These are phyloP conservation scores for Daldinia sp. DNA, from an alignment of 2,329 filamentous ascomycete genomes.

Conservation along the genomic window DNA sequence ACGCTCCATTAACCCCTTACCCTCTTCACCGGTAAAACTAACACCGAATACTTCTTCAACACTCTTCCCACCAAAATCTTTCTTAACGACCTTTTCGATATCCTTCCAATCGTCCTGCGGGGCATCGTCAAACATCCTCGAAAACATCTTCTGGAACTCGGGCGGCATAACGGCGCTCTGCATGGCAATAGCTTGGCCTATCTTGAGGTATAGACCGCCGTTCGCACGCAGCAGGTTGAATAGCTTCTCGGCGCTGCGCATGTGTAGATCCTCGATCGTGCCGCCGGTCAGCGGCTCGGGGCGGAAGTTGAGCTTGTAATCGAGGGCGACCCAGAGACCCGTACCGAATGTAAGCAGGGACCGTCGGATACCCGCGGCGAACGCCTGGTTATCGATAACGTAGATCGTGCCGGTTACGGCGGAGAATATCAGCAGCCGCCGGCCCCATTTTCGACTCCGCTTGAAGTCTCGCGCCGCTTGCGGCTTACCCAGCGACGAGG, in stretches of 20 bases:
- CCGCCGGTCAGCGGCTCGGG: slow-evolving; percentile 77
- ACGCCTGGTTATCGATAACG: slow-evolving; percentile 74
- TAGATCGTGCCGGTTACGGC: slow-evolving; percentile 69
- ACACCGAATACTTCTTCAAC: slow-evolving; percentile 93
- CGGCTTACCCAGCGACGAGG: slow-evolving; percentile 78
- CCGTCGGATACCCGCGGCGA: slow-evolving; percentile 80
- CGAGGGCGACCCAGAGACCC: slow-evolving; percentile 81
- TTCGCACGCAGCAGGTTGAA: slow-evolving; percentile 84
- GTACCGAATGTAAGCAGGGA: slow-evolving; percentile 82
- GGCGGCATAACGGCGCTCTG: slow-evolving; percentile 92
- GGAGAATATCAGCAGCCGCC: slow-evolving; percentile 72
- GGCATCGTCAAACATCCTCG: slow-evolving; percentile 96
- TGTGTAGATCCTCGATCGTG: slow-evolving; percentile 79
- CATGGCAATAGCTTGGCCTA: slow-evolving; percentile 98
- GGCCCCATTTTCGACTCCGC: slow-evolving; percentile 77
- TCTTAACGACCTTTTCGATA: slow-evolving; percentile 81
- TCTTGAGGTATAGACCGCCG: slow-evolving; percentile 95
- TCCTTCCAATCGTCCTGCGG: slow-evolving; percentile 90
- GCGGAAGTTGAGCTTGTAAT: slow-evolving; percentile 98
- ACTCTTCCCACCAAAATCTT: slow-evolving; percentile 86
- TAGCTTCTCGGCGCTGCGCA: slow-evolving; percentile 82
- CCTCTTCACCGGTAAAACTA: slow-evolving; percentile 76
- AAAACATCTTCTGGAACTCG: slow-evolving; percentile 96
- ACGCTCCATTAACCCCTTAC: slow-evolving; percentile 70
- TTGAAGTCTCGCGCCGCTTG: slow-evolving; percentile 74